Conservation (phyloP, 352 stramenopile genomes). For the Pythium dissimile region DNA sequence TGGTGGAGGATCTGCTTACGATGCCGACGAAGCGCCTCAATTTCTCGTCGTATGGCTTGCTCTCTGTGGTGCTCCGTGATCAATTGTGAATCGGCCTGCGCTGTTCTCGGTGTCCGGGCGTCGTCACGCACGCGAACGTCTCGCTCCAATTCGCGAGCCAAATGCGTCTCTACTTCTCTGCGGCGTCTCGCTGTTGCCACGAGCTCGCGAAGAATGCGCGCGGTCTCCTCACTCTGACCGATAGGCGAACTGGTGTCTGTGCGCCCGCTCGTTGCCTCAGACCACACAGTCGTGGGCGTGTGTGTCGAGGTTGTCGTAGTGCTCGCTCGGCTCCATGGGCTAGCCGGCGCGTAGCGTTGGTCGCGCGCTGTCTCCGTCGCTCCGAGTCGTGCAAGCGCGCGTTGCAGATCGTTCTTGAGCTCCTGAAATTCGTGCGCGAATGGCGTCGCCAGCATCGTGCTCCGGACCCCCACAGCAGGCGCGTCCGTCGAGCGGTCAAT, state of each 20-base stretch:
- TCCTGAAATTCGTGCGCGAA: constrained; percentile 50
- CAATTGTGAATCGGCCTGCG: neutral
- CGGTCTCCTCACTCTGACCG: neutral
- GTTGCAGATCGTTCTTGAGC: constrained; percentile 60
- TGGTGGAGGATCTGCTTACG: constrained; percentile 39
- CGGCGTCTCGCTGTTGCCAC: constrained; percentile 28
- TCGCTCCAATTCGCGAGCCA: constrained; percentile 30
- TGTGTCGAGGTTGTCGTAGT: neutral
- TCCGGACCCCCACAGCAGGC: too few relatives aligned
- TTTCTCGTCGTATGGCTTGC: constrained; percentile 23
- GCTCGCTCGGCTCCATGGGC: neutral
- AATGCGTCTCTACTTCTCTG: constrained; percentile 31
- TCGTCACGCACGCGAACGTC: constrained; percentile 5
- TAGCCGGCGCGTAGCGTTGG: constrained; percentile 25
- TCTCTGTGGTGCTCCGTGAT: neutral
- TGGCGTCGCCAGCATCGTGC: neutral
- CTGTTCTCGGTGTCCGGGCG: neutral
- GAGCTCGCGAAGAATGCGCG: constrained; percentile 29
- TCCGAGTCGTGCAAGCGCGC: constrained; percentile 31
- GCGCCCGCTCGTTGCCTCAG: neutral
- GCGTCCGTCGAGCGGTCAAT: too few relatives aligned
- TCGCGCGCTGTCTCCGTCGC: constrained; percentile 27
- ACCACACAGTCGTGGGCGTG: constrained; percentile 5
- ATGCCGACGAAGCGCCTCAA: constrained; percentile 39
- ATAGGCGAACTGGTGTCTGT: neutral